phyloP scores from a whole-genome alignment of 225 moss, liverwort and hornwort genomes.

The Takakia lepidozioides region DNA sequence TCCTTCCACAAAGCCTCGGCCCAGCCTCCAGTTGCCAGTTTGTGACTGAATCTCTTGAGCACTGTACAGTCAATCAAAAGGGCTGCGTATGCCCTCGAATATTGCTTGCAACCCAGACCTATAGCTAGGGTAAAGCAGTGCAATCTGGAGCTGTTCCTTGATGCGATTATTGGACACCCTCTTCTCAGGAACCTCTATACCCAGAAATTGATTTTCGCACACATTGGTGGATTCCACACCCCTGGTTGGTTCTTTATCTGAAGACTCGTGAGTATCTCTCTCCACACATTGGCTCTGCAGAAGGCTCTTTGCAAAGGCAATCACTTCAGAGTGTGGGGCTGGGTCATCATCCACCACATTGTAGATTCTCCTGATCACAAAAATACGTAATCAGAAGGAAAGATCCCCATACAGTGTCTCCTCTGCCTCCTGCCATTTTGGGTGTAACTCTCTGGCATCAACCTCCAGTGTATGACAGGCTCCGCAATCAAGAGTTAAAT shows the following conservation, averaged over 20 bases:
- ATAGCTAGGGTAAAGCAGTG: constrained; percentile 38
- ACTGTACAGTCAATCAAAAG: constrained; percentile 8
- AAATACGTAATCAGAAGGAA: no score
- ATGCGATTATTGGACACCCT: constrained; percentile 39
- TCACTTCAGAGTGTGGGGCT: constrained; percentile 44
- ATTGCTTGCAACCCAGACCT: constrained; percentile 31
- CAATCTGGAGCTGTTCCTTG: constrained; percentile 47
- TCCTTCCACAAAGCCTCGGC: no score
- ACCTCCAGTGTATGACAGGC: no score
- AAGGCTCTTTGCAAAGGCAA: constrained; percentile 38
- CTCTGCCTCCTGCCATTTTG: no score
- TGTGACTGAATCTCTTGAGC: no score
- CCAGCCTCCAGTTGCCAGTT: no score
- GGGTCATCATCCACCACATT: constrained; percentile 90
- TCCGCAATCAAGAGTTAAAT: no score
- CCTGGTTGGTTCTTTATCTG: constrained; percentile 1
- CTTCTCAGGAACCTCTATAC: constrained; percentile 26
- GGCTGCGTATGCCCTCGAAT: constrained; percentile 5
- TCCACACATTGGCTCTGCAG: constrained; percentile 12
- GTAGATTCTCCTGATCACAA: constrained; percentile 24
- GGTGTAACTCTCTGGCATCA: no score
- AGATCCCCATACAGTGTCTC: no score
- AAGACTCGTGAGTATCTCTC: neutral
- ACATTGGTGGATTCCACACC: no score
- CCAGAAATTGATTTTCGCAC: no score